phyloP scores from a whole-genome alignment of 1,284 basidiomycete genomes.

The Papiliotrema laurentii region DNA sequence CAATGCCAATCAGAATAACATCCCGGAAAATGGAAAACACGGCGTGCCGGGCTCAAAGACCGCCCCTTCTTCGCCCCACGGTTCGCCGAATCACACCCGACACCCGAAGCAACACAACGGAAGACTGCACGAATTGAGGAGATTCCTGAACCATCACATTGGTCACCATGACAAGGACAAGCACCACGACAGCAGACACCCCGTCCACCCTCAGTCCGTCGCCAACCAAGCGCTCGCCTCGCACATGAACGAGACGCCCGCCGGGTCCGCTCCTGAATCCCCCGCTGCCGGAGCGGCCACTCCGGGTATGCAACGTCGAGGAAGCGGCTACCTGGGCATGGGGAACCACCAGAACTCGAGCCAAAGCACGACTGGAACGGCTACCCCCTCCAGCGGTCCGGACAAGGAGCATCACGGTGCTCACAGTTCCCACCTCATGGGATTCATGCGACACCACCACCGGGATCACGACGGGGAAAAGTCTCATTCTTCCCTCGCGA shows the following conservation, averaged over 20 bases:
- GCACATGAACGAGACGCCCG: conserved; percentile 26
- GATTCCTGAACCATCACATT: conserved; percentile 85
- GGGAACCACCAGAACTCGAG: conserved; percentile 7
- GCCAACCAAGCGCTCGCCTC: conserved; percentile 17
- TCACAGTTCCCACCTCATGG: conserved; percentile 46
- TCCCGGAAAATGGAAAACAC: conserved; percentile 1
- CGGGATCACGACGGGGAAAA: conserved; percentile 47
- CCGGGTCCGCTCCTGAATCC: conserved; percentile 20
- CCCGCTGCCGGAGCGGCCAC: conserved; percentile 35
- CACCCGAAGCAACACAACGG: conserved; percentile 50
- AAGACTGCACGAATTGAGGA: conserved; percentile 81
- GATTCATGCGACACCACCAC: conserved; percentile 49
- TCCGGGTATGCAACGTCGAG: conserved; percentile 40
- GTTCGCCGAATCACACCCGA: conserved; percentile 44
- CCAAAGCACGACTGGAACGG: conserved; percentile 11
- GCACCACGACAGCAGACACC: conserved; percentile 10
- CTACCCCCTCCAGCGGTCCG: conserved; percentile 10
- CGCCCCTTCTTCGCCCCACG: conserved; percentile 39
- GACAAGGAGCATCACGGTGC: conserved; percentile 31
- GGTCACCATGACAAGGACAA: conserved; percentile 53
- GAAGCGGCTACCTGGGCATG: conserved; percentile 30
- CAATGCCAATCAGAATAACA: conserved; percentile 5
- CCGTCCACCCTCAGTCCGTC: conserved; percentile 13
- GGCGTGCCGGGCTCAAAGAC: conserved; percentile 21
- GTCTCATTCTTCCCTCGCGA: conserved; percentile 44